phyloP scores from a whole-genome alignment of 208 protist genomes.

The Wallacemonas sp. region DNA sequence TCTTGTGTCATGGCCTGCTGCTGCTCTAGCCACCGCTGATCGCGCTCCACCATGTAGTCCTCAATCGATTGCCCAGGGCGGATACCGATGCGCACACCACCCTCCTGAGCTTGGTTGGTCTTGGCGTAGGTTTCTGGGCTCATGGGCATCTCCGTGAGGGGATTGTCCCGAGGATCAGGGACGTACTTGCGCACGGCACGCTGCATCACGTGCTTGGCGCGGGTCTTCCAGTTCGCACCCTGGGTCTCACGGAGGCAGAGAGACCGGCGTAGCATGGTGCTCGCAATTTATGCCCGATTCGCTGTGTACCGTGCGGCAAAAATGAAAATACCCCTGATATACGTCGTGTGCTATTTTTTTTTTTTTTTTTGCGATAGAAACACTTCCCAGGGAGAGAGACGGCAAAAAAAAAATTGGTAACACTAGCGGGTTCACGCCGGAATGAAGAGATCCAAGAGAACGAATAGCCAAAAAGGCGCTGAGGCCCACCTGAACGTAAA shows the following conservation, averaged over 20 bases:
- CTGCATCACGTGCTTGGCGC: slow-evolving; percentile 56
- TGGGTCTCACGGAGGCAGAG: neutral
- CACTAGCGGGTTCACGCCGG: too few relatives aligned
- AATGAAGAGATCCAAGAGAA: too few relatives aligned
- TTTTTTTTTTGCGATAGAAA: too few relatives aligned
- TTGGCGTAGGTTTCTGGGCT: slow-evolving; percentile 60
- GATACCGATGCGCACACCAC: slow-evolving; percentile 76
- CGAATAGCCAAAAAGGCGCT: too few relatives aligned
- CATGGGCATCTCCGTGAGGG: slow-evolving; percentile 78
- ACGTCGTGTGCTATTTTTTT: too few relatives aligned
- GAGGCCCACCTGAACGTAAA: too few relatives aligned
- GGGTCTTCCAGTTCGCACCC: slow-evolving; percentile 52
- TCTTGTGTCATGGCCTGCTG: slow-evolving; percentile 37
- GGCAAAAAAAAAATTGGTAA: too few relatives aligned
- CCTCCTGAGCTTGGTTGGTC: slow-evolving; percentile 71
- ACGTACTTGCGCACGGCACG: slow-evolving; percentile 68
- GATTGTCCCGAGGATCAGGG: slow-evolving; percentile 79
- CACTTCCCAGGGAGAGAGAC: too few relatives aligned
- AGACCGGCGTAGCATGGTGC: neutral
- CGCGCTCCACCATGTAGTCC: slow-evolving; percentile 86
- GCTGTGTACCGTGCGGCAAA: neutral
- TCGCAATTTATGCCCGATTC: too few relatives aligned
- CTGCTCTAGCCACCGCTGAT: slow-evolving; percentile 67
- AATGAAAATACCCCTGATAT: too few relatives aligned
- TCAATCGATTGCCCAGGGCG: slow-evolving; percentile 82